These are phyloP conservation scores for Marchantia polymorpha DNA, from an alignment of 225 moss, liverwort and hornwort genomes.

Conservation along the genomic window DNA sequence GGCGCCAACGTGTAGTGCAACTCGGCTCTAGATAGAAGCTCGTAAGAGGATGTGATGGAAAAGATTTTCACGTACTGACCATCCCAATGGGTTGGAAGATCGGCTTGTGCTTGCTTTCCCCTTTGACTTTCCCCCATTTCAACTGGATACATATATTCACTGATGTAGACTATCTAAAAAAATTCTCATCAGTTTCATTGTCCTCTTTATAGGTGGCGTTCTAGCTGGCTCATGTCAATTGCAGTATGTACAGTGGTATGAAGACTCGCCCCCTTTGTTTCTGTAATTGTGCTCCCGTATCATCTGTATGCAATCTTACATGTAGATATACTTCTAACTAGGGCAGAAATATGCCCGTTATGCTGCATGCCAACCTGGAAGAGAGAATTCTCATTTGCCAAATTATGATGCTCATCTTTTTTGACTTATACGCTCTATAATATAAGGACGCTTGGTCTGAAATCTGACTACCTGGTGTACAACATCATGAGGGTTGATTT, in stretches of 20 bases:
- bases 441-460: not conserved
- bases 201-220: constrained; percentile 63
- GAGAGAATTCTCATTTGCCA: not conserved
- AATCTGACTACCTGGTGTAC: no score
- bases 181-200: not conserved
- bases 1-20: not conserved
- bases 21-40: not conserved
- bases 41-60: not conserved
- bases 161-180: no score
- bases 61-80: not conserved
- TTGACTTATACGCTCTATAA: not conserved
- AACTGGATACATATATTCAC: no score
- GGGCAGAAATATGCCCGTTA: not conserved
- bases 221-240: constrained; percentile 81
- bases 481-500: no score
- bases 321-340: not conserved
- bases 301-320: not conserved
- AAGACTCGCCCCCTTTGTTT: not conserved
- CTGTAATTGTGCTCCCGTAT: not conserved
- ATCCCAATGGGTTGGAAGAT: not conserved
- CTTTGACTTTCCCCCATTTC: not conserved
- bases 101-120: not conserved
- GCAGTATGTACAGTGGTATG: constrained; percentile 80
- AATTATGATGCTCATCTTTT: not conserved
- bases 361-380: not conserved